These are phyloP conservation scores for Heritiera fomes DNA, from an alignment of 345 rosid species.

Conservation along the genomic window DNA sequence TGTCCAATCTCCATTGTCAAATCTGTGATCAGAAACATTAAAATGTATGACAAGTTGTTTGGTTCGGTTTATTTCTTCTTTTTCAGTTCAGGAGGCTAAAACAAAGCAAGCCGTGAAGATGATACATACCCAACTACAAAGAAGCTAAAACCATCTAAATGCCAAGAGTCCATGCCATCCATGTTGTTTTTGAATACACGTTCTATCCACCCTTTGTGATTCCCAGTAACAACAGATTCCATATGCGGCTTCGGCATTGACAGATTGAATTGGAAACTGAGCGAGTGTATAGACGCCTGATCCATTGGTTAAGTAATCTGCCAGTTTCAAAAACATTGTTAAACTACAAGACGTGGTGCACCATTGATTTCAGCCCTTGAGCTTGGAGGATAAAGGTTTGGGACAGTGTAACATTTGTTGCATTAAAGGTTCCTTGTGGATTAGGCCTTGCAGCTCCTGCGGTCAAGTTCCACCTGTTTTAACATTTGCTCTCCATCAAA, in stretches of 20 bases:
- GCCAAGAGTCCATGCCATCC: slow-evolving; percentile 54
- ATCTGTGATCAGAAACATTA: slow-evolving; percentile 17
- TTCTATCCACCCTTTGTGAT: slow-evolving; percentile 56
- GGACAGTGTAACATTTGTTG: slow-evolving; percentile 44
- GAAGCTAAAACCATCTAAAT: slow-evolving; percentile 56
- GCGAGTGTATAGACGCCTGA: slow-evolving; percentile 44
- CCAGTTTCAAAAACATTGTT: slow-evolving; percentile 54
- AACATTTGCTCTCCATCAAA: background rate
- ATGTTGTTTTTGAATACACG: slow-evolving; percentile 42
- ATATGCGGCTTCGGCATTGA: slow-evolving; percentile 21
- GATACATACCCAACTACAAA: slow-evolving; percentile 46
- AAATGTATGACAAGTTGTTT: background rate
- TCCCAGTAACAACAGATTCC: slow-evolving; percentile 51
- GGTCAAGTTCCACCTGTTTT: slow-evolving; percentile 56
- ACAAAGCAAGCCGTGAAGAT: background rate
- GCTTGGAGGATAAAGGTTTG: slow-evolving; percentile 44
- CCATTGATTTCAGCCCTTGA: slow-evolving; percentile 29
- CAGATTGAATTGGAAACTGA: slow-evolving; percentile 38
- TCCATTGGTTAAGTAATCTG: slow-evolving; percentile 39
- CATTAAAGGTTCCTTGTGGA: slow-evolving; percentile 63
- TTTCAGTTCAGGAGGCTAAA: no score
- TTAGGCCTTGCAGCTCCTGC: slow-evolving; percentile 69
- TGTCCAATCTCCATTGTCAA: slow-evolving; percentile 41
- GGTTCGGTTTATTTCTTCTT: background rate
- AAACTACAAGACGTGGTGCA: slow-evolving; percentile 24